Conservation (phyloP, 495 filamentous ascomycete genomes). For the Sporormia fimetaria region DNA sequence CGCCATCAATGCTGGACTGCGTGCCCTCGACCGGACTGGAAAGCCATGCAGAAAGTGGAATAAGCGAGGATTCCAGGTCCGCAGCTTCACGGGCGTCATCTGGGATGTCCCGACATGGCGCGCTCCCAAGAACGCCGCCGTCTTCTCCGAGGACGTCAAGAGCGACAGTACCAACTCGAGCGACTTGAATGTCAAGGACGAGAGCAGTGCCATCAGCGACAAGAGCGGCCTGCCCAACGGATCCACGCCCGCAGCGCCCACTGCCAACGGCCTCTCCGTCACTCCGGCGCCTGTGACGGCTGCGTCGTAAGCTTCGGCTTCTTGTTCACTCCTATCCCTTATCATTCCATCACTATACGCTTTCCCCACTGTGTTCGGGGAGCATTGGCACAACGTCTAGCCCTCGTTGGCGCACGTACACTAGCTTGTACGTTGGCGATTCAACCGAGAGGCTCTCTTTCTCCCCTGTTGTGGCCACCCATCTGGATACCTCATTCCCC, state of each 20-base stretch:
- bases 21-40: conserved; percentile 81
- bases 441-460: too few species aligned
- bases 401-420: too few species aligned
- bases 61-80: conserved; percentile 66
- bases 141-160: conserved; percentile 37
- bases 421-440: too few species aligned
- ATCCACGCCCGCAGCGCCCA: conserved; percentile 21
- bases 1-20: conserved; percentile 91
- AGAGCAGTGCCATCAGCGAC: conserved; percentile 59
- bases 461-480: too few species aligned
- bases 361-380: too few species aligned
- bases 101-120: conserved; percentile 84
- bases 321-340: too few species aligned
- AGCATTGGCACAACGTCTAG: too few species aligned
- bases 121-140: conserved; percentile 45
- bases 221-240: conserved; percentile 44
- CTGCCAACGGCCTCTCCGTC: conserved; percentile 31
- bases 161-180: conserved; percentile 50
- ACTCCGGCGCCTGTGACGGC: conserved; percentile 37
- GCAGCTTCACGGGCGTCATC: conserved; percentile 81
- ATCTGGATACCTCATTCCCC: too few species aligned
- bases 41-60: conserved; percentile 88
- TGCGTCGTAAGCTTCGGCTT: conserved; percentile 26
- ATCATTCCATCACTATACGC: too few species aligned
- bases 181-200: conserved; percentile 66